Evolutionary conservation across 495 filamentous ascomycete species (phyloP).

Genomic region (Talaromyces proteolyticus): DNA sequence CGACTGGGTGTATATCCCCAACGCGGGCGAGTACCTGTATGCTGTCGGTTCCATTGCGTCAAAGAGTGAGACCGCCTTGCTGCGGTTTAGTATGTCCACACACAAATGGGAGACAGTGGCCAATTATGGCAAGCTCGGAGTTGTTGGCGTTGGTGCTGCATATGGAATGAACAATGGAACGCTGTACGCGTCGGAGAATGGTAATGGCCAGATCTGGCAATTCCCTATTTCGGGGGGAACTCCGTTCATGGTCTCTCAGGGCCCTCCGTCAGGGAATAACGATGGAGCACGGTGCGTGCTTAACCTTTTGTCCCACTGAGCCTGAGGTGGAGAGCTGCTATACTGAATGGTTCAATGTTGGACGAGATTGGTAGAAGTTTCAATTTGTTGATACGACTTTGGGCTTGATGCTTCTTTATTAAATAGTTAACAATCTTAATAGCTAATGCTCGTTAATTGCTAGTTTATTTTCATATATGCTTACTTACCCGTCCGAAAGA

Average conservation of each 20-base stretch:
- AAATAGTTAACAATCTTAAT: too few relatives aligned
- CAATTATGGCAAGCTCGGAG: constrained; percentile 23
- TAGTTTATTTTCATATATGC: too few relatives aligned
- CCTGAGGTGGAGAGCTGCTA: too few relatives aligned
- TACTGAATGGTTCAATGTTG: too few relatives aligned
- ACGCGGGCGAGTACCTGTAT: neutral
- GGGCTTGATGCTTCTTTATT: too few relatives aligned
- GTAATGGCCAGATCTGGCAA: constrained; percentile 1
- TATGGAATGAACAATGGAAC: constrained; percentile 9
- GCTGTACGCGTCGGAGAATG: constrained; percentile 2
- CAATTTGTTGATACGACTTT: too few relatives aligned
- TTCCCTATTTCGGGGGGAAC: neutral
- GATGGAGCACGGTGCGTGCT: constrained; percentile 3
- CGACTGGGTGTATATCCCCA: constrained; percentile 4
- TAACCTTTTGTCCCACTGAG: neutral
- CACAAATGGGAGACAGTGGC: neutral
- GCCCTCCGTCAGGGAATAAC: constrained; percentile 1
- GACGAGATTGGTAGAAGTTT: too few relatives aligned
- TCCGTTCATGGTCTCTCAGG: neutral
- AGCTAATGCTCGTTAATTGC: too few relatives aligned
- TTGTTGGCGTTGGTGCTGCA: constrained; percentile 22
- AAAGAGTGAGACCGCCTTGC: neutral
- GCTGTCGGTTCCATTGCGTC: neutral
- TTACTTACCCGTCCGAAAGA: too few relatives aligned
- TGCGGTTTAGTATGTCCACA: neutral